Evolutionary conservation across 2,329 filamentous ascomycete genomes (phyloP).

Genomic region (Microdochium paspali): DNA sequence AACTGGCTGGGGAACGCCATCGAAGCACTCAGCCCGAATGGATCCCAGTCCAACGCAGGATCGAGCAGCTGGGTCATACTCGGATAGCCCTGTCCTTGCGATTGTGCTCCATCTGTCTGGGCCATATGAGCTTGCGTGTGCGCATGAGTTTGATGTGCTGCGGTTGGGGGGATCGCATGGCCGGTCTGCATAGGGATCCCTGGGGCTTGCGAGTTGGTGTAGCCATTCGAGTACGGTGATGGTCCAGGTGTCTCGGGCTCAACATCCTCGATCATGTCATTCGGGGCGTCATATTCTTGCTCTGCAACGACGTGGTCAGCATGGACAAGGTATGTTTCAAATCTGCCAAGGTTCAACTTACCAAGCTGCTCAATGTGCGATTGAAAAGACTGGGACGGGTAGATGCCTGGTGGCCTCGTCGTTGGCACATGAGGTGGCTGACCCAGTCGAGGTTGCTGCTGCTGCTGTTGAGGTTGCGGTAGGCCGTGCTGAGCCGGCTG

Average conservation of each 20-base stretch:
- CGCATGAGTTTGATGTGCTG: conserved; percentile 16
- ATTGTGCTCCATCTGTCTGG: conserved; percentile 17
- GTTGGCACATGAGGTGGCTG: conserved; percentile 21
- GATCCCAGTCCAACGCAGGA: conserved; percentile 83
- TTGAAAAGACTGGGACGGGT: conserved; percentile 74
- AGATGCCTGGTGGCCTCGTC: conserved; percentile 45
- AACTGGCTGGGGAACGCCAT: conserved; percentile 91
- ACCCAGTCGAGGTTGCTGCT: conserved; percentile 20
- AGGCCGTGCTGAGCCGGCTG: conserved; percentile 14
- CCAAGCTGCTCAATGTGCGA: conserved; percentile 93
- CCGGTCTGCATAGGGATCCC: conserved; percentile 19
- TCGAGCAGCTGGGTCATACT: conserved; percentile 59
- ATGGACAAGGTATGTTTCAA: conserved; percentile 30
- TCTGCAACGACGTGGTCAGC: conserved; percentile 66
- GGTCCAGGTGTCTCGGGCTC: conserved; percentile 62
- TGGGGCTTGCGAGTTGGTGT: conserved; percentile 25
- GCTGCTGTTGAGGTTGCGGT: conserved; percentile 2
- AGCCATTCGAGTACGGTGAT: conserved; percentile 52
- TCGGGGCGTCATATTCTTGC: conserved; percentile 91
- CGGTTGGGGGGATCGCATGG: conserved; percentile 28
- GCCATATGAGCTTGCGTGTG: conserved; percentile 27
- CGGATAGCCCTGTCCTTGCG: conserved; percentile 40
- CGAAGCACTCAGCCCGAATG: conserved; percentile 84
- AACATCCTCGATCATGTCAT: conserved; percentile 78
- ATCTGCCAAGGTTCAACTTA: conserved; percentile 56